Conservation (phyloP, 768 basidiomycete genomes). For the Rhodotorula kratochvilovae region DNA sequence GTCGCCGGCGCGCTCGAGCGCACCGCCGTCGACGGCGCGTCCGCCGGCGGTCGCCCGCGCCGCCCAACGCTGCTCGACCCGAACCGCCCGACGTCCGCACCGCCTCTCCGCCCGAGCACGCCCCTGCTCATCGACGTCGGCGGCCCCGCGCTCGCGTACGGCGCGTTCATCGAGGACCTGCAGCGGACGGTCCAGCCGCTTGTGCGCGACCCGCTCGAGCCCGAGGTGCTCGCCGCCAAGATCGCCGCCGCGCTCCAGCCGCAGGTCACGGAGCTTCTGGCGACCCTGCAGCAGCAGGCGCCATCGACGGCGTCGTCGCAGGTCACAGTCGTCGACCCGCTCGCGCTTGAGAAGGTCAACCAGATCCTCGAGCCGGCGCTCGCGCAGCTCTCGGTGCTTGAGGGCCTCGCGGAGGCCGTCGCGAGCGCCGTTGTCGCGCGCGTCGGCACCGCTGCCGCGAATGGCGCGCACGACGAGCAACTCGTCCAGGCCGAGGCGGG, state of each 20-base stretch:
- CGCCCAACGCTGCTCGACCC: not conserved
- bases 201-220: not conserved
- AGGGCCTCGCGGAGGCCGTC: not conserved
- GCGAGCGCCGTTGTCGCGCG: no score
- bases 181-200: slow-evolving; percentile 7
- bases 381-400: no score
- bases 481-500: not conserved
- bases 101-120: not conserved
- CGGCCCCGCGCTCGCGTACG: not conserved
- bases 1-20: not conserved
- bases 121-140: not conserved
- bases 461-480: not conserved
- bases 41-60: not conserved
- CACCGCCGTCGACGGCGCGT: not conserved
- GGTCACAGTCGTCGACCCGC: not conserved
- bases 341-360: slow-evolving; percentile 2
- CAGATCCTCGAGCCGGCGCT: no score
- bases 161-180: slow-evolving; percentile 16
- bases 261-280: not conserved
- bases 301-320: not conserved
- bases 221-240: not conserved
- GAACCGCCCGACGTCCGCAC: not conserved
- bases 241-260: not conserved
- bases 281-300: not conserved
- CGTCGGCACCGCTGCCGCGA: not conserved